These are phyloP conservation scores for Colletotrichum incanum DNA, from an alignment of 2,329 filamentous ascomycete genomes.

Conservation along the genomic window DNA sequence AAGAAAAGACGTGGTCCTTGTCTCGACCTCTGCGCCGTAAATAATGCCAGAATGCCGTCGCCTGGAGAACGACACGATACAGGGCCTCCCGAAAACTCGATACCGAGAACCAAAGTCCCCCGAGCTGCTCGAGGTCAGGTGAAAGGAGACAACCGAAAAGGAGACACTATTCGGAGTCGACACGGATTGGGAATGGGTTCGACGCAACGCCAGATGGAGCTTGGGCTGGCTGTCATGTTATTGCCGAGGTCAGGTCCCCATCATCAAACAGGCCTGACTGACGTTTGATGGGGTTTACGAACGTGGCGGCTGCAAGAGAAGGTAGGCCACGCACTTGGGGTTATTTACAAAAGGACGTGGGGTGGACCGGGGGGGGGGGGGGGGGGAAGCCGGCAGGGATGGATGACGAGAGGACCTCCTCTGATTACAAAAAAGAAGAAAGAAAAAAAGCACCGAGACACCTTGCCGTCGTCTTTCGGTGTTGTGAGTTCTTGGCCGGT, in stretches of 20 bases:
- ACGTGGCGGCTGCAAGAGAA: background rate
- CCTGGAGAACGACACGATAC: background rate
- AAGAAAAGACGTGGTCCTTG: background rate
- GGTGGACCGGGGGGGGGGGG: slow-evolving; percentile 1
- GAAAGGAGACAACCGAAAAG: slow-evolving; percentile 5
- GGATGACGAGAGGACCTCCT: slow-evolving; percentile 16
- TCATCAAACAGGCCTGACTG: background rate
- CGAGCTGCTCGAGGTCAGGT: background rate
- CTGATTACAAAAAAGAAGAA: slow-evolving; percentile 1
- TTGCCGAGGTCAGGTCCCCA: slow-evolving; percentile 27
- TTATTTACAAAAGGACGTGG: slow-evolving; percentile 8
- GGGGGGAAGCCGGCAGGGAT: background rate
- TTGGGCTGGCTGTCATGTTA: slow-evolving; percentile 23
- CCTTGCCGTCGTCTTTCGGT: background rate
- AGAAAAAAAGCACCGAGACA: background rate
- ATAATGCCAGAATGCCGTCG: background rate
- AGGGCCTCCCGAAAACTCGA: background rate
- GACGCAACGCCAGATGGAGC: slow-evolving; percentile 26
- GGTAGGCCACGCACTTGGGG: background rate
- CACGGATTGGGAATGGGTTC: slow-evolving; percentile 20
- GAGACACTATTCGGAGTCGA: slow-evolving; percentile 3
- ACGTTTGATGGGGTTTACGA: background rate
- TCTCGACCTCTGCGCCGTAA: background rate
- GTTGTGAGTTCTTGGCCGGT: background rate
- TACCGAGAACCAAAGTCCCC: background rate